These are phyloP conservation scores for Drechslera avenae DNA, from an alignment of 2,329 filamentous ascomycete genomes.

Conservation along the genomic window DNA sequence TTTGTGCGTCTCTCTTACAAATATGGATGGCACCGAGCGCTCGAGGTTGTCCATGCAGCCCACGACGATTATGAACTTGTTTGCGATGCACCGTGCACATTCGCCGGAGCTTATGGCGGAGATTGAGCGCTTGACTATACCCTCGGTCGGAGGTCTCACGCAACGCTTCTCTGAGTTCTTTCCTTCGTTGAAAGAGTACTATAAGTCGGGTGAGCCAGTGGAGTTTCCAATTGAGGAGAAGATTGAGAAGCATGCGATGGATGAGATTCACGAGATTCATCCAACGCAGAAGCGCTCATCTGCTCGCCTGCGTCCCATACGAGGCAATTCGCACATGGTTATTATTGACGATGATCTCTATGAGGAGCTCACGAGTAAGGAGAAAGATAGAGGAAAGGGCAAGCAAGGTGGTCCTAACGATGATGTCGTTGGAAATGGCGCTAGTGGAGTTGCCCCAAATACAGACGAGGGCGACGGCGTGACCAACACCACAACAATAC, in stretches of 20 bases:
- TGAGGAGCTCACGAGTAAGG: conserved; percentile 36
- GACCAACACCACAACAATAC: conserved; percentile 19
- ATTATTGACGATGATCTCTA: conserved; percentile 44
- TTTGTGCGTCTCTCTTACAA: conserved; percentile 54
- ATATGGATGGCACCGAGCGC: conserved; percentile 47
- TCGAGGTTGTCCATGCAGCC: conserved; percentile 13
- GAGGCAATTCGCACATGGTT: conserved; percentile 39
- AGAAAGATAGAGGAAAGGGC: conserved; percentile 17
- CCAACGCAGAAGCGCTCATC: conserved; percentile 44
- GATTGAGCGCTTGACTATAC: conserved; percentile 54
- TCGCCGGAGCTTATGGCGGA: conserved; percentile 52
- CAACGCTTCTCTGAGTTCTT: conserved; percentile 54
- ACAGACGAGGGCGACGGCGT: conserved; percentile 12
- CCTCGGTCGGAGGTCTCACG: conserved; percentile 53
- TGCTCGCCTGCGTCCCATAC: conserved; percentile 41
- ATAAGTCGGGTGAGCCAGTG: conserved; percentile 41
- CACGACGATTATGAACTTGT: conserved; percentile 17
- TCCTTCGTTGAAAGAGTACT: conserved; percentile 50
- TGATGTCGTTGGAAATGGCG: conserved; percentile 9
- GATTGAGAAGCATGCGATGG: conserved; percentile 46
- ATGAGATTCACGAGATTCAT: conserved; percentile 37
- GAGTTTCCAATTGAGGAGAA: conserved; percentile 45
- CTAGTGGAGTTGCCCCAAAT: conserved; percentile 20
- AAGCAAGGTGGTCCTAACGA: conserved; percentile 10
- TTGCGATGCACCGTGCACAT: conserved; percentile 36